phyloP scores from a whole-genome alignment of 768 basidiomycete genomes.

The Rickenella mellea region DNA sequence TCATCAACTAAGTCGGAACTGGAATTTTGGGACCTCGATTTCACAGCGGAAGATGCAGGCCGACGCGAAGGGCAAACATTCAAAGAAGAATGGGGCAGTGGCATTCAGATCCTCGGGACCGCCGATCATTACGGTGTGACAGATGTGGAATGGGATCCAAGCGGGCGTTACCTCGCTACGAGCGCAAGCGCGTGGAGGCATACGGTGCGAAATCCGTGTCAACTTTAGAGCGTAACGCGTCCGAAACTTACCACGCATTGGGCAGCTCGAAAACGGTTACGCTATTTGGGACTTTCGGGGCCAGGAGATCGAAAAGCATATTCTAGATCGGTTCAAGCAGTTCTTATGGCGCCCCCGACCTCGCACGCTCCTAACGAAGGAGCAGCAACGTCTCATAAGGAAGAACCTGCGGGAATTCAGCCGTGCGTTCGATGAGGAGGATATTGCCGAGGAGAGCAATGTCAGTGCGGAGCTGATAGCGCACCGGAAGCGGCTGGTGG shows the following conservation, averaged over 20 bases:
- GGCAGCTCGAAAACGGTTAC: conserved; percentile 90
- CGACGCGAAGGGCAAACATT: conserved; percentile 34
- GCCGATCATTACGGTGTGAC: conserved; percentile 97
- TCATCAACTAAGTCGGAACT: conserved; percentile 93
- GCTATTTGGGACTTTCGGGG: conserved; percentile 98
- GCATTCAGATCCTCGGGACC: conserved; percentile 76
- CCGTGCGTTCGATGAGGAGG: conserved; percentile 90
- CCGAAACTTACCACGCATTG: no score
- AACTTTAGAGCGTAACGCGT: no score
- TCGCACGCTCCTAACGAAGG: conserved; percentile 73
- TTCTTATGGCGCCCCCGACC: conserved; percentile 99
- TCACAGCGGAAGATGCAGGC: conserved; percentile 54
- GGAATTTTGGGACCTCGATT: conserved; percentile 99
- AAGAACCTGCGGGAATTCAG: conserved; percentile 89
- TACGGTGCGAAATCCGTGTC: conserved; percentile 47
- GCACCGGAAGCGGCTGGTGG: conserved; percentile 81
- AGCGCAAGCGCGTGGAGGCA: conserved; percentile 94
- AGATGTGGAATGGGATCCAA: conserved; percentile 97
- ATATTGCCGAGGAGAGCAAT: conserved; percentile 89
- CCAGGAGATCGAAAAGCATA: conserved; percentile 83
- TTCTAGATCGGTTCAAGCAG: conserved; percentile 95
- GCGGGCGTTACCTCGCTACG: conserved; percentile 86
- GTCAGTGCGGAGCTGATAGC: conserved; percentile 91
- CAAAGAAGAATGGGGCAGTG: conserved; percentile 74
- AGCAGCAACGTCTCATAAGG: conserved; percentile 78